Base-by-base conservation (phyloP, 495 filamentous ascomycete genomes). In the Hyaloscypha finlandica region DNA sequence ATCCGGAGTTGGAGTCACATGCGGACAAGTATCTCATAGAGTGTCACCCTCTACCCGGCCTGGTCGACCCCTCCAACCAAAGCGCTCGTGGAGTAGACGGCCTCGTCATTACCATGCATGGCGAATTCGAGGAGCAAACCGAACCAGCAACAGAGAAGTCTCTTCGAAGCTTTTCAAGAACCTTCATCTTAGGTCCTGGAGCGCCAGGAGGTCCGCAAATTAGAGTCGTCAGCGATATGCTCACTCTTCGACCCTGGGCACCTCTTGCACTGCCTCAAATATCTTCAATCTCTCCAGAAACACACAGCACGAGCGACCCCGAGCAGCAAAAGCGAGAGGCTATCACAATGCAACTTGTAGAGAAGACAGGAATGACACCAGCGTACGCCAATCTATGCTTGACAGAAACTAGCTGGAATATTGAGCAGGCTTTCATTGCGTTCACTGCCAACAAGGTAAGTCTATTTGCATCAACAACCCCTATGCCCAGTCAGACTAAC, bases 81-180 rank as follows among this genome's bases (percentile, higher is more conserved):
- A 87, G 81, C 61, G 72, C 79, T 6, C 77, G 77, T 19, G 90
- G 90, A 16, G 90, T 93, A 22, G 88, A 87, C 58, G 94, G 94
- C 32, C 82, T 97, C 65, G 83, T 93, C 25, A 86, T 96, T 72
- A 90, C 84, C 54, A 83, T 95, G 37, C 89, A 94, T 68, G 91
- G 93, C 63, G 89, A 94, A 70, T 96, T 91, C 65, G 87, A 95
- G 53, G 94, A 98, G 70, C 76, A 86, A 8, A 84, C 89, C 70
- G 68, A 76, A n/a, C 72, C 80, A 8, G 77, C 71, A 6, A 77
- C 84, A 39, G 84, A 86, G 64, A 80, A 73, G 22, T 74, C 76
- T 29, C 83, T 85, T 32, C 89, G 94, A 67, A 92, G 89, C 70
- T 98, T 97, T 78, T 90, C 94, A 67, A 87, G 94, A 29, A 92